Conservation (phyloP, 257 asterid species). For the Eustoma russellianum region DNA sequence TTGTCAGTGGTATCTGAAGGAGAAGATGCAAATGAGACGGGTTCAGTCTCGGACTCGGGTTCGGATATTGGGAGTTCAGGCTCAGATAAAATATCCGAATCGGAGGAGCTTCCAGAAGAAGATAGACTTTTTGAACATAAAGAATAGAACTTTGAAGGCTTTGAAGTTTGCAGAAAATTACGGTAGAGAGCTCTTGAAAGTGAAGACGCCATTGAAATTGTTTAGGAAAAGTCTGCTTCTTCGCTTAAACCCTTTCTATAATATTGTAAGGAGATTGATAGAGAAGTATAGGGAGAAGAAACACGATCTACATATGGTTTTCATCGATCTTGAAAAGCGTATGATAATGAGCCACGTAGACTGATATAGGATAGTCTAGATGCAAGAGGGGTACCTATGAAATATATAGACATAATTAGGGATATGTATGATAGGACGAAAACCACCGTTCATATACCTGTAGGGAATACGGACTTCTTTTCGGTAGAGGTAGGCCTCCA, state of each 20-base stretch:
- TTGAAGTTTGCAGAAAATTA: conserved; percentile 15
- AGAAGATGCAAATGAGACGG: conserved; percentile 19
- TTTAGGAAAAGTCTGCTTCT: not conserved
- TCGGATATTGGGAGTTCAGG: conserved; percentile 1
- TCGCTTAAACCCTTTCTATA: conserved; percentile 17
- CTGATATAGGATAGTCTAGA: too few species aligned
- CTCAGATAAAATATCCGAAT: conserved; percentile 6
- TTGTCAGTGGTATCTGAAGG: conserved; percentile 15
- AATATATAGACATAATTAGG: too few species aligned
- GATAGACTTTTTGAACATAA: conserved; percentile 37
- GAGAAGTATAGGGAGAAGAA: too few species aligned
- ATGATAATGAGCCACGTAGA: too few species aligned
- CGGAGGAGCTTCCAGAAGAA: conserved; percentile 14
- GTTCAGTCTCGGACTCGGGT: conserved; percentile 28
- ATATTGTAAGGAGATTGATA: too few species aligned
- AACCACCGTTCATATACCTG: too few species aligned
- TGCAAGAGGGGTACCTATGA: too few species aligned
- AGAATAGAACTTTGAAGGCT: conserved; percentile 11
- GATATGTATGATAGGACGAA: too few species aligned
- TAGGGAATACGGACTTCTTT: too few species aligned
- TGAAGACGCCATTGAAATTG: conserved; percentile 49
- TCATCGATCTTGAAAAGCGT: too few species aligned
- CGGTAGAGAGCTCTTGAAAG: conserved; percentile 32
- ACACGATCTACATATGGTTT: too few species aligned
- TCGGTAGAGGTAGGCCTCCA: too few species aligned